Base-by-base conservation (phyloP, 2,329 filamentous ascomycete genomes). In the Mycosphaerella arachidis region DNA sequence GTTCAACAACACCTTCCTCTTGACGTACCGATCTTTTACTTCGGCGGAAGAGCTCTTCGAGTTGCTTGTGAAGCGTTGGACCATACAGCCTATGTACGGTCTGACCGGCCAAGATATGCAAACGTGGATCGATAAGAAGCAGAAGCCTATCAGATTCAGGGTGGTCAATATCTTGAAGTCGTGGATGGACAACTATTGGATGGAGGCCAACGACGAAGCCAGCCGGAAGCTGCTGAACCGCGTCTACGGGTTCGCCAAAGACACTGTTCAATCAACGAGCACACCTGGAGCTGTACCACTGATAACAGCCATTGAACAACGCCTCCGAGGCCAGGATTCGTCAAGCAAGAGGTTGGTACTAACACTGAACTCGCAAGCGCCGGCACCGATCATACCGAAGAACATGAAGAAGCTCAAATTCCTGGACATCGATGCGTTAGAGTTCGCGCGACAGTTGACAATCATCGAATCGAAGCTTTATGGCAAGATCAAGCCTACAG, bases 321-420 rank as follows among this genome's bases (percentile, higher is more conserved):
- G 94, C 40, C 81, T 96, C 65, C 88, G 85, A 63, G 93, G 94
- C 59, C 92, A 95, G 72, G 94, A 97, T 66, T 89, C 89, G 16
- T 88, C 90, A 20, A 88, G 88, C 9, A 92, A 95, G 72, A 86
- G 91, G 35, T 84, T 99, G 72, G 87, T 99, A 18, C 86, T 94
- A 63, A 97, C 92, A 0, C 80, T 94, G 64, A 93, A 87, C 72
- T 66, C 68, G 6, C 87, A 88, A 68, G 88, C 90, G 63, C 89
- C 90, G 0, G 93, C 94, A 4, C 91, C 94, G 1, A 97, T 97
- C 72, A 86, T 97, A 74, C 94, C 94, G 1, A 97, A 96, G 82
- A 97, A 97, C 74, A 96, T 99, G 92, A 97, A 94, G 84, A 99
- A 97, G 77, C 84, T 99, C 68, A 99, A 97, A 76, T 97, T 99